Base-by-base conservation (phyloP, 1,284 basidiomycete species). In the Lignosus rhinocerotis region DNA sequence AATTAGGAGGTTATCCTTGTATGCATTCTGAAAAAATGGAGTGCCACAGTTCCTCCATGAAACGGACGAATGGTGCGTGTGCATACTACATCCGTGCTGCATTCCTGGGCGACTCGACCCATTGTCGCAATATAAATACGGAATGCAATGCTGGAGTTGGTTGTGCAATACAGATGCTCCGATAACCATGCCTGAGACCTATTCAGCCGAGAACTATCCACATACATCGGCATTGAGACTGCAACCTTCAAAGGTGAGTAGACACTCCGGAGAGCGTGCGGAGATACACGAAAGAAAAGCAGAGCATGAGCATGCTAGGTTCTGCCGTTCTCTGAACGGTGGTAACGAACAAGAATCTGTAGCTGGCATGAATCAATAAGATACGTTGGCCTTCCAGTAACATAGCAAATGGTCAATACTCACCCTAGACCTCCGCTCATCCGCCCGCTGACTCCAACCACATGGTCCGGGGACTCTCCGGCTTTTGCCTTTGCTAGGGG, bases 161-260 rank as follows among this genome's bases (percentile, higher is more conserved):
- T 58, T 58, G 36, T 58, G 56, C 21, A 58, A 32, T 6, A 58
- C 42, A 4, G 56, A n/a, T 7, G 17, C 36, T 6, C 43, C 50
- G 25, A 58, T 58, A 19, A 42, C 36, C 25, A 49, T 53, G 9
- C 56, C 56, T 51, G 51, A 58, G n/a, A 32, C 52, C 56, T 58
- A 36, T 17, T 8, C 8, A 42, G 39, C 2, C n/a, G 39, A 17
- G 8, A 42, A 17, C 11, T 2, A 42, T n/a, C 10, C 5, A n/a
- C 39, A 42, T 14, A 42, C 36, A 38, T 38, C 36, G 6, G 36
- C 2, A 11, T 11, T 16, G 16, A 38, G 39, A 12, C 3, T 8
- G 39, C 14, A n/a, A n/a, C n/a, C n/a, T n/a, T n/a, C n/a, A 8
- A 2, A 42, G 10, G 3, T n/a, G n/a, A n/a, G 39, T 7, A n/a